Evolutionary conservation across 2,329 filamentous ascomycete species (phyloP).

Genomic region (Chalaropsis ovoidea): DNA sequence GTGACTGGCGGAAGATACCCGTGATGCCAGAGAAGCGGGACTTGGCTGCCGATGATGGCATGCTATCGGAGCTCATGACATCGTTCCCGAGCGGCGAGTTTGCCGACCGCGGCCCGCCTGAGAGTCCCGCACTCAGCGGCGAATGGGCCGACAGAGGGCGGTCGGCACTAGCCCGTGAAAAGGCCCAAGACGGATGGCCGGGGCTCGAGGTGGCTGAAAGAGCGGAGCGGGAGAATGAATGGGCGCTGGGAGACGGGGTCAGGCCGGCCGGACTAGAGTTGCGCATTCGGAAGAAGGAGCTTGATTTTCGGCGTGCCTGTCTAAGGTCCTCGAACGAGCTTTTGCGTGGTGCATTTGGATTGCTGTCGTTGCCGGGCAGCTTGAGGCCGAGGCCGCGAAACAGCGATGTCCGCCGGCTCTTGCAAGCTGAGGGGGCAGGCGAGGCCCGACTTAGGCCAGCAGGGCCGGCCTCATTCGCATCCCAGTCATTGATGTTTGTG

Average conservation of each 20-base stretch:
- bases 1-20: constrained; percentile 18
- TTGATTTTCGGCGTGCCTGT: constrained; percentile 11
- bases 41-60: constrained; percentile 9
- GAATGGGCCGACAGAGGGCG: constrained; percentile 2
- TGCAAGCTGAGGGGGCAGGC: neutral
- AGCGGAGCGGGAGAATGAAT: neutral
- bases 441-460: neutral
- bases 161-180: neutral
- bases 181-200: neutral
- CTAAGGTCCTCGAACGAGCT: neutral
- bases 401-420: constrained; percentile 11
- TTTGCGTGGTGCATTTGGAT: neutral
- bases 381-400: constrained; percentile 16
- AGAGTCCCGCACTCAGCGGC: neutral
- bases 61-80: constrained; percentile 22
- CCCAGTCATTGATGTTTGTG: constrained; percentile 8
- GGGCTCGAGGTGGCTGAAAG: neutral
- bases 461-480: neutral
- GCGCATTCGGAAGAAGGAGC: constrained; percentile 16
- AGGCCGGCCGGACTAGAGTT: neutral
- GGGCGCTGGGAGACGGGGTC: neutral
- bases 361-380: neutral
- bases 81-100: constrained; percentile 18
- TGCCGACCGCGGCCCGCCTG: constrained; percentile 16
- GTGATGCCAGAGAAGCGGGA: constrained; percentile 18